phyloP scores from a whole-genome alignment of 1,139 yeast genomes.

The Kluyveromyces marxianus region DNA sequence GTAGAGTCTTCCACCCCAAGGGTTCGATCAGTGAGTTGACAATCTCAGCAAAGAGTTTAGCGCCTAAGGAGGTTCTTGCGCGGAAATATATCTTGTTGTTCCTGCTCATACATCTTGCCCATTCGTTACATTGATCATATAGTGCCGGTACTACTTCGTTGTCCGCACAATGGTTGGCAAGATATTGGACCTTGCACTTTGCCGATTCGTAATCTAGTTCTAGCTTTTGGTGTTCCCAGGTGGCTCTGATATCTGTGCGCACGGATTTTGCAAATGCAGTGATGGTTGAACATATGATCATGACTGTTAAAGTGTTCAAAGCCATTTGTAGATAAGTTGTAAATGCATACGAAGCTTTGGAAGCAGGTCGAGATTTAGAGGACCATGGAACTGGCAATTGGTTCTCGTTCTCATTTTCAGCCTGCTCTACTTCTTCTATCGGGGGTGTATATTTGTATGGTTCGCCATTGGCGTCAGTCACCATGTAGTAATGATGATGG shows the following conservation, averaged over 20 bases:
- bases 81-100: slow-evolving; percentile 77
- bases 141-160: slow-evolving; percentile 60
- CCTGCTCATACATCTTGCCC: slow-evolving; percentile 82
- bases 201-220: slow-evolving; percentile 58
- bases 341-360: slow-evolving; percentile 57
- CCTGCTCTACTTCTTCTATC: slow-evolving; percentile 1
- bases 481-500: slow-evolving; percentile 22
- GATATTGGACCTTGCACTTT: slow-evolving; percentile 61
- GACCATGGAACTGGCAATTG: slow-evolving; percentile 30
- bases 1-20: slow-evolving; percentile 66
- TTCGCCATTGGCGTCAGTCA: slow-evolving; percentile 5
- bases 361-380: slow-evolving; percentile 25
- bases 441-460: neutral
- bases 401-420: neutral
- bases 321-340: slow-evolving; percentile 66
- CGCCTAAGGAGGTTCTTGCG: slow-evolving; percentile 54
- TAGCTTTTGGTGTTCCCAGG: slow-evolving; percentile 54
- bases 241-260: slow-evolving; percentile 63
- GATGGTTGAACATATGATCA: slow-evolving; percentile 47
- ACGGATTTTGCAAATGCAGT: slow-evolving; percentile 52
- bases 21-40: slow-evolving; percentile 71
- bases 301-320: slow-evolving; percentile 54
- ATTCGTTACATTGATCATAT: slow-evolving; percentile 59
- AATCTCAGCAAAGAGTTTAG: slow-evolving; percentile 76
- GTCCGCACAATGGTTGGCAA: slow-evolving; percentile 62